Percentiles rank a stretch among this genome's conserved stretches.
Evolutionary conservation across 192 early-diverging fungal genomes (phyloP).

Genomic region (Gigaspora rosea): DNA sequence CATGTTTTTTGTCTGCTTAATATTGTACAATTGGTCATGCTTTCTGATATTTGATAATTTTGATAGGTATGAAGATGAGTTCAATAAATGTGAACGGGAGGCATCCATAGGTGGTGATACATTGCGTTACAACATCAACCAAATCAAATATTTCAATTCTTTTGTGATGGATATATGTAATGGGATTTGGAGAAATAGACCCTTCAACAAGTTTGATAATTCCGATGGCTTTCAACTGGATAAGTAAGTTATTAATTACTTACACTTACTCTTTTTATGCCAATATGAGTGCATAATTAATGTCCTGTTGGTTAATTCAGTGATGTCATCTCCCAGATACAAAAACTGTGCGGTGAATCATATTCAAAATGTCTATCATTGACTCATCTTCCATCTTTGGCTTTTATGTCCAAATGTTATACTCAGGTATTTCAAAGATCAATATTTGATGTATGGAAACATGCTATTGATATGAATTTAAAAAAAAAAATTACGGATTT

Average conservation of each 20-base stretch:
- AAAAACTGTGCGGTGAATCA: slow-evolving; percentile 2
- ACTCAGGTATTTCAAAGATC: too few relatives aligned
- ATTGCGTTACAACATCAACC: slow-evolving; percentile 38
- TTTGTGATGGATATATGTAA: slow-evolving; percentile 58
- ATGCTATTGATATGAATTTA: too few relatives aligned
- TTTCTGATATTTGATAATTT: not conserved
- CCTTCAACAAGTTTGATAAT: slow-evolving; percentile 45
- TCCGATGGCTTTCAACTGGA: slow-evolving; percentile 42
- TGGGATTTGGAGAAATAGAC: slow-evolving; percentile 48
- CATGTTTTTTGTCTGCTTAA: not conserved
- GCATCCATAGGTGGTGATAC: slow-evolving; percentile 22
- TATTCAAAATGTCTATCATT: not conserved
- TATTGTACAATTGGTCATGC: not conserved
- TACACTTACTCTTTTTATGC: not conserved
- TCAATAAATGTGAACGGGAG: slow-evolving; percentile 43
- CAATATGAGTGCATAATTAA: not conserved
- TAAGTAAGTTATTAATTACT: slow-evolving; percentile 36
- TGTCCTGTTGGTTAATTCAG: not conserved
- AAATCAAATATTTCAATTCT: slow-evolving; percentile 54
- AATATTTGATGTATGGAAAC: too few relatives aligned
- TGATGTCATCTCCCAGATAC: not conserved
- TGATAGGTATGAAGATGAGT: slow-evolving; percentile 42
- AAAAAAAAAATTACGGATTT: too few relatives aligned
- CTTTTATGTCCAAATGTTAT: not conserved
- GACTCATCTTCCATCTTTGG: slow-evolving; percentile 14